A percentile compares a stretch with the other conserved stretches of the same genome.
phyloP scores from a whole-genome alignment of 495 filamentous ascomycete genomes.

The Neohortaea acidophila region DNA sequence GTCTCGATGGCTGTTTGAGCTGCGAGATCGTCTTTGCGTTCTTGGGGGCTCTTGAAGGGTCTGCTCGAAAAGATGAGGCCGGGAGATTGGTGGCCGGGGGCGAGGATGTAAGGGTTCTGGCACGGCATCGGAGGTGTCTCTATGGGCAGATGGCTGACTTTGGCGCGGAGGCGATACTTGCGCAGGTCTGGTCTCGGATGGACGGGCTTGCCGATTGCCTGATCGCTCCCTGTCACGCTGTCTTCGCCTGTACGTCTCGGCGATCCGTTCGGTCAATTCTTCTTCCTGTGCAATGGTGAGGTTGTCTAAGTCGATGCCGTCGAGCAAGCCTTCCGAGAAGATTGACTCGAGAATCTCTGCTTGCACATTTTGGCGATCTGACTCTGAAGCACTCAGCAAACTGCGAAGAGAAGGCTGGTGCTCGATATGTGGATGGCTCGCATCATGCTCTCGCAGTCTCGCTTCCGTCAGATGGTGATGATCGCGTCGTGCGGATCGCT shows the following conservation, averaged over 20 bases:
- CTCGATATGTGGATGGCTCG: constrained; percentile 43
- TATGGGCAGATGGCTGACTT: constrained; percentile 2
- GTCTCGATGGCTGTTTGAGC: constrained; percentile 33
- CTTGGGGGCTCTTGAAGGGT: constrained; percentile 17
- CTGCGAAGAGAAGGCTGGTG: constrained; percentile 77
- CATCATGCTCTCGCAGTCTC: constrained; percentile 7
- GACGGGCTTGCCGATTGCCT: constrained; percentile 7
- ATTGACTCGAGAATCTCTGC: constrained; percentile 83
- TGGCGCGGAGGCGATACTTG: neutral
- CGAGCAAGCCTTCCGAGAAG: constrained; percentile 69
- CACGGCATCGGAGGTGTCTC: constrained; percentile 5
- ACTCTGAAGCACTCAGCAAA: constrained; percentile 59
- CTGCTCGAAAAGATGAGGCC: constrained; percentile 41
- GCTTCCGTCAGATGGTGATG: constrained; percentile 6
- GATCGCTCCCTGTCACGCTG: constrained; percentile 29
- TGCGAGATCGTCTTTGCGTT: constrained; percentile 8
- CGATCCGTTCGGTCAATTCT: constrained; percentile 75
- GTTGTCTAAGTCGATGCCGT: constrained; percentile 71
- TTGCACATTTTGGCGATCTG: constrained; percentile 60
- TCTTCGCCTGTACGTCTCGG: constrained; percentile 62
- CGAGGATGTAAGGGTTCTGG: too few relatives aligned
- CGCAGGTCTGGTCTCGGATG: neutral
- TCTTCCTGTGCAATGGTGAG: constrained; percentile 62
- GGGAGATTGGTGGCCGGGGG: constrained; percentile 38
- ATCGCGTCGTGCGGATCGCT: neutral